Evolutionary conservation across 805 yeast species (phyloP), one percentile per base, ranked within the genome.

Genomic region (Starmerella bombi): DNA sequence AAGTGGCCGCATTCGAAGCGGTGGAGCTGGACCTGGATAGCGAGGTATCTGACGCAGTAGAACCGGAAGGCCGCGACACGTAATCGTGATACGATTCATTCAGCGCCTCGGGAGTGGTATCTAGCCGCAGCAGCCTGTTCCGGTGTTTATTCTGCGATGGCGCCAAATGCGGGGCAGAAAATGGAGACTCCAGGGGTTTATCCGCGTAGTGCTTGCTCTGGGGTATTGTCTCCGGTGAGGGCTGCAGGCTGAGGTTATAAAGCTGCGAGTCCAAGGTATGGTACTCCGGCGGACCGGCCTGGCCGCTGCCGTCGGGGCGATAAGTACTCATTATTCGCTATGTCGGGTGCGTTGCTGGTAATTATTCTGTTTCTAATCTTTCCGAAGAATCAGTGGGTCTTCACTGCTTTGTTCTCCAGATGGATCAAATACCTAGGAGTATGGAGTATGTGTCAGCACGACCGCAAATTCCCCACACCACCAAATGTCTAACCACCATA

Each of bases 31-130:
- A 12, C 8, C 14, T 15, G 7, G 17, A 12, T 7, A 7, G 6
- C 28, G 27, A 15, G 17, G 25, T 25, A 18, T 25, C 21, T 29
- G 25, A 31, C 12, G 25, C 27, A 14, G 23, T 15, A 29, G 17
- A 19, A n/a, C 31, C 35, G 15, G 32, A 20, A 9, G 27, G 20
- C 14, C 25, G 16, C 6, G 27, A 22, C 25, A 38, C 22, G 21
- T 38, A 38, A n/a, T 38, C 41, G 8, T 16, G 5, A 15, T 20
- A 20, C 25, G 17, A 17, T 25, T 42, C 45, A 21, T 32, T 37
- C 17, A 47, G 40, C 17, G 41, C 44, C 8, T 47, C 50, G 4
- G 50, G 50, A 17, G 50, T 45, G 14, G 50, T 47, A 14, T 45
- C 38, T 21, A 47, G 44, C 22, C 27, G 7, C 27, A 23, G 12